Evolutionary conservation across 1,139 yeast genomes (phyloP).

Genomic region (Lodderomyces pseudojiufengensis): DNA sequence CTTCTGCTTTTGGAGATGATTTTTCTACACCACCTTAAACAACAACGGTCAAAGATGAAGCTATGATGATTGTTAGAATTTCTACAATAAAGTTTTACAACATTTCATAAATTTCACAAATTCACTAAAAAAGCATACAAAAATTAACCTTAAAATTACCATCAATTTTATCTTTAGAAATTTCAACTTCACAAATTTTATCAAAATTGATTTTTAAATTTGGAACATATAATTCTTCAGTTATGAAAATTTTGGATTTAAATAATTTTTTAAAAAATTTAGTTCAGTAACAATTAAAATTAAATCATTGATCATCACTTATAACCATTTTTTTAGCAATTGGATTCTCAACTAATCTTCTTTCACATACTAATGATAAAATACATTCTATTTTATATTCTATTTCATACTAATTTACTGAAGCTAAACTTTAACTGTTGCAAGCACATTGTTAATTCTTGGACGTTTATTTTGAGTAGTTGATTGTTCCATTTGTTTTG

Average conservation of each 20-base stretch:
- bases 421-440: no score
- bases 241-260: not conserved
- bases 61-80: no score
- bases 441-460: no score
- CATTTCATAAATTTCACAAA: no score
- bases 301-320: slow-evolving; percentile 5
- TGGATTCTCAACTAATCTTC: not conserved
- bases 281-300: slow-evolving; percentile 5
- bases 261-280: slow-evolving; percentile 3
- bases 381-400: slow-evolving; percentile 1
- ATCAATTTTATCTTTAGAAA: not conserved
- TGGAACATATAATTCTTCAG: slow-evolving; percentile 5
- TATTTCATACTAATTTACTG: no score
- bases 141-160: no score
- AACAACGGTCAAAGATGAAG: no score
- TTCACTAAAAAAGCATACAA: no score
- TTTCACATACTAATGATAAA: slow-evolving; percentile 9
- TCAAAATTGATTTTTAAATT: not conserved
- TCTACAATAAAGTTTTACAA: no score
- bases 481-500: not conserved
- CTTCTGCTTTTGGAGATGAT: no score
- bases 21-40: no score
- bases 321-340: not conserved
- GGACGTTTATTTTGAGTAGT: not conserved
- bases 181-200: not conserved